phyloP scores from a whole-genome alignment of 306 rosid species.

The Hippophae tibetana region DNA sequence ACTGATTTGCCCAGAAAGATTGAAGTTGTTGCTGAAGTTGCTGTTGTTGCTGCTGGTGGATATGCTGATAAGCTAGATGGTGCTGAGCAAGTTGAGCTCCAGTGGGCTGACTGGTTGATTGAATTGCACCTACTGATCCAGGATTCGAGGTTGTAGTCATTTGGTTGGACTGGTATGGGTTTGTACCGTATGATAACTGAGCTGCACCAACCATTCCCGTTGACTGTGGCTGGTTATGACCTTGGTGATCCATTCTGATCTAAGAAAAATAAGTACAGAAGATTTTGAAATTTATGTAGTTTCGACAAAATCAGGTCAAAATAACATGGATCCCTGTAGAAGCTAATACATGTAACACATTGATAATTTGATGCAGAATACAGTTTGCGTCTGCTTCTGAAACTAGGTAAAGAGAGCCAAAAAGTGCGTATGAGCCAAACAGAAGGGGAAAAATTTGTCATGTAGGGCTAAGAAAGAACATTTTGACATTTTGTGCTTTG shows the following conservation, averaged over 20 bases:
- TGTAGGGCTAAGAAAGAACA: too few relatives aligned
- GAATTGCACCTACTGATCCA: slow-evolving; percentile 26
- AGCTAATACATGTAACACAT: not conserved
- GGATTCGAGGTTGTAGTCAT: slow-evolving; percentile 25
- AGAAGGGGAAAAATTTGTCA: too few relatives aligned
- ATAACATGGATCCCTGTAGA: not conserved
- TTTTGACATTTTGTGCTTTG: too few relatives aligned
- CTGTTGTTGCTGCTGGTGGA: slow-evolving; percentile 43
- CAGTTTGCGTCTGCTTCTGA: too few relatives aligned
- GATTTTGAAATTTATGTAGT: too few relatives aligned
- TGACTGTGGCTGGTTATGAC: slow-evolving; percentile 27
- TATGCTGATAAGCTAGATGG: slow-evolving; percentile 53
- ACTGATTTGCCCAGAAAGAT: slow-evolving; percentile 44
- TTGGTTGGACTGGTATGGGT: slow-evolving; percentile 30
- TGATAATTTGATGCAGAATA: not conserved
- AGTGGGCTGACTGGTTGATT: slow-evolving; percentile 35
- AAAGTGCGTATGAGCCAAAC: too few relatives aligned
- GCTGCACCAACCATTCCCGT: slow-evolving; percentile 36
- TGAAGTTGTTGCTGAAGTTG: slow-evolving; percentile 57
- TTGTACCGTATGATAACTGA: slow-evolving; percentile 30
- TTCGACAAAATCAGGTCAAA: not conserved
- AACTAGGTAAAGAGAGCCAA: too few relatives aligned
- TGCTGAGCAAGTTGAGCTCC: slow-evolving; percentile 51
- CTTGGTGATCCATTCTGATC: slow-evolving; percentile 35
- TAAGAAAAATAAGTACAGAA: not conserved